Base-by-base conservation (phyloP, 352 stramenopile species). In the Phytopythium cucurbitacearum region DNA sequence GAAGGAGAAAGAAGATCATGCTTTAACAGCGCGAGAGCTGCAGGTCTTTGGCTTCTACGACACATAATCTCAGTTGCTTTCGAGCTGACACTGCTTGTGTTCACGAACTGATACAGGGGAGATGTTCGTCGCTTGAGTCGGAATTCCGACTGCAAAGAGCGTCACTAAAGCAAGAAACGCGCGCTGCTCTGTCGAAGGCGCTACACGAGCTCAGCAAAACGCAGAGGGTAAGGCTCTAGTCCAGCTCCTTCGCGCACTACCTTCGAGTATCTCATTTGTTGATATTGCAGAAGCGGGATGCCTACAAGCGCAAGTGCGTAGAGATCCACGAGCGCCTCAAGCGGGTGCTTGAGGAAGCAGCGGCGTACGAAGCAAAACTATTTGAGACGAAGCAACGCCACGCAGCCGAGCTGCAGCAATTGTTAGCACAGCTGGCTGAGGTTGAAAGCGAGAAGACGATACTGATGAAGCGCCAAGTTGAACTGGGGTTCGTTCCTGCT, bases 241-340 rank as follows among this genome's bases (percentile, higher is more conserved):
- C 16, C 21, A 28, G 21, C 21, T 28, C 21, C 21, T 28, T 28
- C 21, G 21, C 2, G 21, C 2, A 28, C 21, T 28, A 28, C 2
- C 21, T 2, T 28, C 21, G 21, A 12, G 34, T 47, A 4, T 36
- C 6, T 45, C 11, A 4, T 13, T 50, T 37, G n/a, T 40, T 0
- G 40, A 28, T 7, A 33, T 44, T 0, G 13, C 62, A 87, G 76
- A 91, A 93, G 68, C 71, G 79, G 12, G 78, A 93, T 51, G 78
- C 78, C 32, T 93, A 90, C 61, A 93, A 93, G 41, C 68, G 71
- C 28, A 93, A 91, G 40, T 93, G 83, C 53, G 65, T 93, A 8
- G 76, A 93, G 53, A 73, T 84, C 51, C 83, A 93, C 62, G 77
- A 88, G 49, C 72, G 67, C 15, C 85, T 82, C 69, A 91, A 93